phyloP scores from a whole-genome alignment of 768 basidiomycete species.

The Boletellus emodensis region DNA sequence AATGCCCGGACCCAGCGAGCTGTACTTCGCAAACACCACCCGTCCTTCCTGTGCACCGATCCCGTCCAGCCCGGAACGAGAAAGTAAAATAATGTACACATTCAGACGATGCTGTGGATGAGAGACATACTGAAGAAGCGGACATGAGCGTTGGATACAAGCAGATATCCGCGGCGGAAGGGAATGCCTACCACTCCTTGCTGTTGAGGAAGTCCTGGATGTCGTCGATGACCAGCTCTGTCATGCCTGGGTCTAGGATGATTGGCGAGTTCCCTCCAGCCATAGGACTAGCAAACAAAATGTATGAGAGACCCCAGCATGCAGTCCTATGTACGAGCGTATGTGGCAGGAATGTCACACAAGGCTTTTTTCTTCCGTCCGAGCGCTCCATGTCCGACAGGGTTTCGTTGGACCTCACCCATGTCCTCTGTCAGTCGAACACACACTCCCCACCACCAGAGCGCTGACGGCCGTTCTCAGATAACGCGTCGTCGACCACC shows the following conservation, averaged over 20 bases:
- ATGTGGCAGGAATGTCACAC: no score
- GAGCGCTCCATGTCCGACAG: constrained; percentile 16
- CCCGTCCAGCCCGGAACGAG: constrained; percentile 62
- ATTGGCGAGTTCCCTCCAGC: constrained; percentile 62
- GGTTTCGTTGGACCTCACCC: constrained; percentile 59
- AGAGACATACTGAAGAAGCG: constrained; percentile 53
- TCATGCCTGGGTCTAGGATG: constrained; percentile 65
- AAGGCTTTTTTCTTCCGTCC: no score
- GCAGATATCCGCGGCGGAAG: constrained; percentile 75
- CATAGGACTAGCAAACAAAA: constrained; percentile 22
- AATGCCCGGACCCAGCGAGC: constrained; percentile 69
- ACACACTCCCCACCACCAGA: background rate
- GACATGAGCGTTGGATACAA: constrained; percentile 30
- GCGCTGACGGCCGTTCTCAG: constrained; percentile 31
- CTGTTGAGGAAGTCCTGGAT: constrained; percentile 66
- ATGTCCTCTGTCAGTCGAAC: constrained; percentile 53
- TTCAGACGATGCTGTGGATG: constrained; percentile 73
- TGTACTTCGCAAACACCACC: constrained; percentile 70
- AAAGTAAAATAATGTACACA: constrained; percentile 69
- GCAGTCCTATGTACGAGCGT: no score
- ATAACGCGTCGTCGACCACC: constrained; percentile 56
- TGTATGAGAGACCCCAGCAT: no score
- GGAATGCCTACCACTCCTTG: constrained; percentile 79
- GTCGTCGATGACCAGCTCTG: constrained; percentile 62
- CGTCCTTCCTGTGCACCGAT: constrained; percentile 81